phyloP scores from a whole-genome alignment of 2,329 filamentous ascomycete genomes.

The Neopestalotiopsis clavispora region DNA sequence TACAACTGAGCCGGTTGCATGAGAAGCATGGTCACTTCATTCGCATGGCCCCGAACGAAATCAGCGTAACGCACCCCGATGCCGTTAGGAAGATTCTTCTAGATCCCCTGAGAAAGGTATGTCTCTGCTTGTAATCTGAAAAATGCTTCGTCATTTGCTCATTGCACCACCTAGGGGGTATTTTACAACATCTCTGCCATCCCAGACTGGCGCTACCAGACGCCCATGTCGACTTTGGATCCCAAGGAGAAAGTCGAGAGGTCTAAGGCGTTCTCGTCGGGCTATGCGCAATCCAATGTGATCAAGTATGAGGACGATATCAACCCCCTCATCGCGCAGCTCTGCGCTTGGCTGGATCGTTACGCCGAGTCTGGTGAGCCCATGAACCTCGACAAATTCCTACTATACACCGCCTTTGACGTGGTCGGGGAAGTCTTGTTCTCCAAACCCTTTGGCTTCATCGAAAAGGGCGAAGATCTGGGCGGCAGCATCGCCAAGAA shows the following conservation, averaged over 20 bases:
- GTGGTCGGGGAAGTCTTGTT: conserved; percentile 37
- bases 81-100: conserved; percentile 42
- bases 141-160: conserved; percentile 30
- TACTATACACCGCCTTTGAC: conserved; percentile 30
- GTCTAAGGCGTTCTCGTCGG: conserved; percentile 33
- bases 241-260: conserved; percentile 21
- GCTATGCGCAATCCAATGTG: conserved; percentile 33
- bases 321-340: conserved; percentile 13
- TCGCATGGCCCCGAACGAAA: conserved; percentile 40
- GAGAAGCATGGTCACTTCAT: conserved; percentile 36
- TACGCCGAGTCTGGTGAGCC: conserved; percentile 10
- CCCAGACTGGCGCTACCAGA: conserved; percentile 19
- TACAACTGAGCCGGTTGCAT: conserved; percentile 7
- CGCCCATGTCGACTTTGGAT: conserved; percentile 19
- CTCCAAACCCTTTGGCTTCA: conserved; percentile 37
- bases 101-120: conserved; percentile 37
- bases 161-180: conserved; percentile 29
- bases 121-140: conserved; percentile 36
- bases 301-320: conserved; percentile 23
- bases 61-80: conserved; percentile 46
- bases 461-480: conserved; percentile 36
- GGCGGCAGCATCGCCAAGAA: conserved; percentile 34
- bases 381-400: conserved; percentile 21
- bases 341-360: conserved; percentile 14
- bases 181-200: conserved; percentile 6